These are phyloP conservation scores for Candida adriatica DNA, from an alignment of 805 yeast species.

Conservation along the genomic window DNA sequence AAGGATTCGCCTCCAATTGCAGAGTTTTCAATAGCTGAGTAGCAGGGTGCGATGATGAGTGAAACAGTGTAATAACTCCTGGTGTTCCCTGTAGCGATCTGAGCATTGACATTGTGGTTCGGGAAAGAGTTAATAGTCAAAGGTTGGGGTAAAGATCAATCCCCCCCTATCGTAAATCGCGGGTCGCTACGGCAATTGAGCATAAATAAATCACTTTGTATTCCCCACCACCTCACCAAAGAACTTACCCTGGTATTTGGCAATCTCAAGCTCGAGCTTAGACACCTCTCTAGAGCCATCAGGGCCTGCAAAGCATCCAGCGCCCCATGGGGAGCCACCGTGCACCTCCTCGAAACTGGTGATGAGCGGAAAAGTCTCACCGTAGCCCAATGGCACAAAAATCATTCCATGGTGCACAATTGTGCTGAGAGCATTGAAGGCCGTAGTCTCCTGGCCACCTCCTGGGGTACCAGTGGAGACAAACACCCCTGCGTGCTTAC, in stretches of 20 bases:
- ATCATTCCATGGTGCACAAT: slow-evolving; percentile 73
- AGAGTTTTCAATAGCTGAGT: slow-evolving; percentile 8
- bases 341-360: slow-evolving; percentile 59
- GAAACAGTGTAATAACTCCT: slow-evolving; percentile 39
- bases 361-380: slow-evolving; percentile 45
- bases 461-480: slow-evolving; percentile 67
- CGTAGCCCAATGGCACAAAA: slow-evolving; percentile 73
- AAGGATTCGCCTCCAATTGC: slow-evolving; percentile 3
- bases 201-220: no score
- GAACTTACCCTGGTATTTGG: slow-evolving; percentile 52
- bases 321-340: slow-evolving; percentile 86
- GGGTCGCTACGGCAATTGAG: no score
- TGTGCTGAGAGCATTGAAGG: slow-evolving; percentile 49
- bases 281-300: slow-evolving; percentile 72
- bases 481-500: slow-evolving; percentile 70
- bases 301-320: slow-evolving; percentile 69
- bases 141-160: no score
- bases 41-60: slow-evolving; percentile 16
- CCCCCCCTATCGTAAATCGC: no score
- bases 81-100: slow-evolving; percentile 38
- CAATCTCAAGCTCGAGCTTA: slow-evolving; percentile 57
- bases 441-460: slow-evolving; percentile 74
- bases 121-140: no score
- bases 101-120: slow-evolving; percentile 40
- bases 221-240: slow-evolving; percentile 7